Conservation (phyloP, 768 basidiomycete genomes). For the Rossbeevera mucosa region DNA sequence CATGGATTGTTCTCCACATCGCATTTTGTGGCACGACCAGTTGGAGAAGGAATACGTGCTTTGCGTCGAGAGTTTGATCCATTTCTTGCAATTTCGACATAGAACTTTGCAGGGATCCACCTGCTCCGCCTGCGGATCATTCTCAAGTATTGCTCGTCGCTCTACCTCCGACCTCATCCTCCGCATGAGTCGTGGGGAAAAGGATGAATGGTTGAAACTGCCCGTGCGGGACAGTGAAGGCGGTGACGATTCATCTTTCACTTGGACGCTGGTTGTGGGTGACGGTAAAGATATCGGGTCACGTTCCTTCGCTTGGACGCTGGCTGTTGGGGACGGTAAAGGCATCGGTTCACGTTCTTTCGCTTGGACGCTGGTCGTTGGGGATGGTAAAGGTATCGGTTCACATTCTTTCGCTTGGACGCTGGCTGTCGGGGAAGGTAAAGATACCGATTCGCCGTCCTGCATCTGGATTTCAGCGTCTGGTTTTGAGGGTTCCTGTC, state of each 20-base stretch:
- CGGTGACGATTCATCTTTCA: too few species aligned
- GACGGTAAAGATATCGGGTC: not conserved
- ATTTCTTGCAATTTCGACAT: constrained; percentile 60
- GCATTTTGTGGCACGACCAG: constrained; percentile 52
- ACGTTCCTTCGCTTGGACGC: too few species aligned
- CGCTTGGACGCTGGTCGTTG: not conserved
- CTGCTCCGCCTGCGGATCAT: constrained; percentile 49
- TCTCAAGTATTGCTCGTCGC: constrained; percentile 47
- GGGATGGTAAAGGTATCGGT: constrained; percentile 2
- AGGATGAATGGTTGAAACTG: not conserved
- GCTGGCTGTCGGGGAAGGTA: not conserved
- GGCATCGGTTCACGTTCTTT: not conserved
- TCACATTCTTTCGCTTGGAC: constrained; percentile 16
- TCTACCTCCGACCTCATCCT: constrained; percentile 32
- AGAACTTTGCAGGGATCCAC: constrained; percentile 48
- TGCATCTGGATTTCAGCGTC: not conserved
- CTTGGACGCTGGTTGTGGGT: too few species aligned
- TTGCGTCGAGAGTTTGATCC: constrained; percentile 48
- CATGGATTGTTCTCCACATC: constrained; percentile 32
- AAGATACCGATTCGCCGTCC: not conserved
- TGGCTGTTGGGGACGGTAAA: too few species aligned
- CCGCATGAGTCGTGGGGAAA: not conserved
- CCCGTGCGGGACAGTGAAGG: not conserved
- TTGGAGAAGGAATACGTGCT: constrained; percentile 42
- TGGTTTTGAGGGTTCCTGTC: constrained; percentile 5